Conservation (phyloP, 176 grass and related monocot genomes). For the Oryza officinalis region DNA sequence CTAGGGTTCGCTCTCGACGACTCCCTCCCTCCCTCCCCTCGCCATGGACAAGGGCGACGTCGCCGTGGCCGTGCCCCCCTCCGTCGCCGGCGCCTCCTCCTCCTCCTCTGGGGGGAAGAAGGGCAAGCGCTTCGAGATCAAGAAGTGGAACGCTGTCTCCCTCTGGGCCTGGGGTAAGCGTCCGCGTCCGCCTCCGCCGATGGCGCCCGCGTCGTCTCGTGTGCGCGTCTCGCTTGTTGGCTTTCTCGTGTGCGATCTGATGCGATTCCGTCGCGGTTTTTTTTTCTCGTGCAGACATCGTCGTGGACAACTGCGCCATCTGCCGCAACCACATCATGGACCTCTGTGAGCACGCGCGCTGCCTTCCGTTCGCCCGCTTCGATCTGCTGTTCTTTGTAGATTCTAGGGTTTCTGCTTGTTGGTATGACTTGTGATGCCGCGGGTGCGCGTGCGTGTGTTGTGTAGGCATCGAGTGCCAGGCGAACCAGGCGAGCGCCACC, state of each 20-base stretch:
- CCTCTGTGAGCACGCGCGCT: slow-evolving; percentile 67
- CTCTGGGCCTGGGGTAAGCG: slow-evolving; percentile 96
- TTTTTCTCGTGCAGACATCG: slow-evolving; percentile 62
- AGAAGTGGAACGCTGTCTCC: slow-evolving; percentile 99
- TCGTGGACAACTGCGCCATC: slow-evolving; percentile 99
- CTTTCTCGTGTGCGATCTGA: neutral
- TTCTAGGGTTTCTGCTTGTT: slow-evolving; percentile 37
- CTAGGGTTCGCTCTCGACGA: slow-evolving; percentile 21
- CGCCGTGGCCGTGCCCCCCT: slow-evolving; percentile 37
- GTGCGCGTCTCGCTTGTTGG: neutral
- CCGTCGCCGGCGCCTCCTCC: slow-evolving; percentile 31
- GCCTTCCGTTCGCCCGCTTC: neutral
- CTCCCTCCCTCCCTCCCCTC: neutral
- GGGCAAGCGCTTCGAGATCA: slow-evolving; percentile 90
- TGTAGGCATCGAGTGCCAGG: slow-evolving; percentile 98
- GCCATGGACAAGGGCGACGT: slow-evolving; percentile 56
- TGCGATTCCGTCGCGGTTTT: slow-evolving; percentile 13
- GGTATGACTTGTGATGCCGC: slow-evolving; percentile 2
- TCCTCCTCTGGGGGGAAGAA: slow-evolving; percentile 49
- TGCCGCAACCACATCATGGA: slow-evolving; percentile 99
- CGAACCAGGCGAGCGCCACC: slow-evolving; percentile 96
- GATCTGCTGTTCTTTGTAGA: neutral
- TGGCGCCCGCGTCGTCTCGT: neutral
- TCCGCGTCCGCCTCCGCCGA: neutral
- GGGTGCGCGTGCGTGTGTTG: slow-evolving; percentile 10